Percentiles rank a stretch among this genome's conserved stretches.
Evolutionary conservation across 1,284 basidiomycete genomes (phyloP).

Genomic region (Rhodotorula sp.): DNA sequence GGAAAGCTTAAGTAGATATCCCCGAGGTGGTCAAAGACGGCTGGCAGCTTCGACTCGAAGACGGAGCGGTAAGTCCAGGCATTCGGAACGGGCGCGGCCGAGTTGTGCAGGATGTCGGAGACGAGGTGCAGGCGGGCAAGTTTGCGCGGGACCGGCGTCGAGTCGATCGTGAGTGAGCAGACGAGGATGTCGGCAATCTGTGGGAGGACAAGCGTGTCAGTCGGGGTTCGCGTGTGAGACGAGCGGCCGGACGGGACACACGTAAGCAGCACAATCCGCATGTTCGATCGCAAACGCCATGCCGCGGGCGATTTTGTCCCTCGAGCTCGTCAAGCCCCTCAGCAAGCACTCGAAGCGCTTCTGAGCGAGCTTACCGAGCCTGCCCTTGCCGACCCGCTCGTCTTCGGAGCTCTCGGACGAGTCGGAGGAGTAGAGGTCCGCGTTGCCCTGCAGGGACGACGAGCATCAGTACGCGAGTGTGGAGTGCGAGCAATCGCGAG

Average conservation of each 20-base stretch:
- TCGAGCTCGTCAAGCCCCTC: conserved; percentile 74
- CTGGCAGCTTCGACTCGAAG: conserved; percentile 78
- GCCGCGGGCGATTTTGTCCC: conserved; percentile 85
- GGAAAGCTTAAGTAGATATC: conserved; percentile 87
- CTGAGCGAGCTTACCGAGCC: conserved; percentile 69
- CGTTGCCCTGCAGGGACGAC: conserved; percentile 64
- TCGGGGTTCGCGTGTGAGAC: conserved; percentile 67
- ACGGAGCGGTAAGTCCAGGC: conserved; percentile 88
- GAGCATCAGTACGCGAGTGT: neutral
- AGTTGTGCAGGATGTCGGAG: conserved; percentile 97
- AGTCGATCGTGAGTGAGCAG: conserved; percentile 73
- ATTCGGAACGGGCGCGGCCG: conserved; percentile 65
- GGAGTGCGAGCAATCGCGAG: conserved; percentile 15
- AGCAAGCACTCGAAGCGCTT: conserved; percentile 86
- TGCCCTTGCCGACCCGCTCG: conserved; percentile 55
- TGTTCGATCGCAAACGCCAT: conserved; percentile 96
- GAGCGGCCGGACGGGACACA: conserved; percentile 54
- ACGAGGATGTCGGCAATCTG: conserved; percentile 84
- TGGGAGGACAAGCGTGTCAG: conserved; percentile 46
- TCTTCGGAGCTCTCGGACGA: conserved; percentile 90
- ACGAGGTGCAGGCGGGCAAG: conserved; percentile 90
- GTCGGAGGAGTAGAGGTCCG: conserved; percentile 89
- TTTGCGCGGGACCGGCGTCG: conserved; percentile 91
- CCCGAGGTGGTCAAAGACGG: conserved; percentile 90
- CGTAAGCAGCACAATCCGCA: conserved; percentile 70